Percentiles rank a stretch among this genome's conserved stretches.
These are phyloP conservation scores for Amanita bisporigera DNA, from an alignment of 1,284 basidiomycete species.

Conservation along the genomic window DNA sequence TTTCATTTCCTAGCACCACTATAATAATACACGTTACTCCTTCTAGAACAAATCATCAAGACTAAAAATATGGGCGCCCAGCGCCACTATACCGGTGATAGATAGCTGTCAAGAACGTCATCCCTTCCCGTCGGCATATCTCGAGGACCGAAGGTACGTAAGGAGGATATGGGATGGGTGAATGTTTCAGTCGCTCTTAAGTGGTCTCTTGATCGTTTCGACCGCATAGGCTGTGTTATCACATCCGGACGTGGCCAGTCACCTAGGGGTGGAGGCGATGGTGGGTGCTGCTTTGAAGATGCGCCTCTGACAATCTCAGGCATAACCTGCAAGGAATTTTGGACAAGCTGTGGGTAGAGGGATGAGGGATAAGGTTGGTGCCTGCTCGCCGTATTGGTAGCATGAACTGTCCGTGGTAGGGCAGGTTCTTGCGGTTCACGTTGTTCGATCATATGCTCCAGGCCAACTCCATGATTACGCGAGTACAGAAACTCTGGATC, in stretches of 20 bases:
- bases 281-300: slow-evolving; percentile 15
- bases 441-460: slow-evolving; percentile 54
- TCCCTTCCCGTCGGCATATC: not conserved
- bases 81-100: not conserved
- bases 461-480: slow-evolving; percentile 46
- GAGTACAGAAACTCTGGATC: slow-evolving; percentile 41
- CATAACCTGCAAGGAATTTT: slow-evolving; percentile 21
- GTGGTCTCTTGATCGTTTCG: slow-evolving; percentile 34
- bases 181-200: not conserved
- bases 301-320: slow-evolving; percentile 13
- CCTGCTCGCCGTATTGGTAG: slow-evolving; percentile 5
- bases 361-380: slow-evolving; percentile 15
- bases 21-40: not conserved
- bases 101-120: not conserved
- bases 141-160: not conserved
- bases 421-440: slow-evolving; percentile 25
- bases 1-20: not conserved
- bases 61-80: not conserved
- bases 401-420: not conserved
- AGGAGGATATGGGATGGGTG: not conserved
- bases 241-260: slow-evolving; percentile 61
- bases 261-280: slow-evolving; percentile 56
- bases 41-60: not conserved
- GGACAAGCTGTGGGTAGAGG: slow-evolving; percentile 42
- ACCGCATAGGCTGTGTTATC: slow-evolving; percentile 46